phyloP scores from a whole-genome alignment of 306 rosid species.

The Lathyrus sativus region DNA sequence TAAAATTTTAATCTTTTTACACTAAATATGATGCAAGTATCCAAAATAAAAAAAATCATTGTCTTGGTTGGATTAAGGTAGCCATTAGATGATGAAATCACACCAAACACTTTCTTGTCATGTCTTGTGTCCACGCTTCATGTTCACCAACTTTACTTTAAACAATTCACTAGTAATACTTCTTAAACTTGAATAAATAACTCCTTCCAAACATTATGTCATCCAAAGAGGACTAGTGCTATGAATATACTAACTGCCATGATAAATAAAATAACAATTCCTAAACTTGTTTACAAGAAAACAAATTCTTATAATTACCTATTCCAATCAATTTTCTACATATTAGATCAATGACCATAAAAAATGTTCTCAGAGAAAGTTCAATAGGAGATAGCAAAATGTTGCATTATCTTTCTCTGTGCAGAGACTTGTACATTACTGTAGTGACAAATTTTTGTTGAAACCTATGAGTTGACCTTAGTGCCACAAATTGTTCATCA shows the following conservation, averaged over 20 bases:
- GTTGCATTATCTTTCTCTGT: constrained; percentile 40
- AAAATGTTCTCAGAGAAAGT: constrained; percentile 26
- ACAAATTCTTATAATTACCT: constrained; percentile 19
- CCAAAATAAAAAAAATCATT: no score
- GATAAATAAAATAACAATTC: constrained; percentile 36
- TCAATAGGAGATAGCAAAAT: constrained; percentile 11
- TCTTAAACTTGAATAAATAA: no score
- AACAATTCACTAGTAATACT: no score
- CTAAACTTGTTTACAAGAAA: constrained; percentile 33
- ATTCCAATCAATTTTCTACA: constrained; percentile 29
- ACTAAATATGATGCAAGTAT: no score
- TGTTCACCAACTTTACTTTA: no score
- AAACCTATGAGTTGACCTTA: constrained; percentile 66
- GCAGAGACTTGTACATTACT: constrained; percentile 59
- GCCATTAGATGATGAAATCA: no score
- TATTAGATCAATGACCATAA: constrained; percentile 18
- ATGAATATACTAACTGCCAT: constrained; percentile 4
- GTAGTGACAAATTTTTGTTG: constrained; percentile 58
- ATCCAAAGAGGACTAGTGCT: no score
- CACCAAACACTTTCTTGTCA: no score
- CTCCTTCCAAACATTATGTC: no score
- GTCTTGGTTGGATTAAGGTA: no score
- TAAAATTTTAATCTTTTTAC: no score
- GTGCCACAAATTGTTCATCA: constrained; percentile 51
- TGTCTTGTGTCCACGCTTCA: no score